Base-by-base conservation (phyloP, 768 basidiomycete species). In the Boletus huronensis region DNA sequence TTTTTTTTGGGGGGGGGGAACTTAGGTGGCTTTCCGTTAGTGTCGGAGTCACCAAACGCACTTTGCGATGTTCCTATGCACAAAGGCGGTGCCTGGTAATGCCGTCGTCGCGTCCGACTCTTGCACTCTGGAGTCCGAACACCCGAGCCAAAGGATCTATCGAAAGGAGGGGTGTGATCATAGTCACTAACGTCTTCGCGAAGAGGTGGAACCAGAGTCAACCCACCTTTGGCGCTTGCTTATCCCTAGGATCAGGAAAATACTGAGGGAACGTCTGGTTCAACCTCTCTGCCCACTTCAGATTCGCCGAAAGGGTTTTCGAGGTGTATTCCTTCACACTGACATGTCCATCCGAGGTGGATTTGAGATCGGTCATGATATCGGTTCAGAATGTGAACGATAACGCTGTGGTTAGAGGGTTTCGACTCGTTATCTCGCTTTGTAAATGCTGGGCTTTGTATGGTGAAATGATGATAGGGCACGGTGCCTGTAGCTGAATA, bases 61-160 rank as follows among this genome's bases (percentile, higher is more conserved):
- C 85, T 94, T 94, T 50, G 91, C 93, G 59, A 95, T 85, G 70
- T 94, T 94, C 44, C 93, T 77, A 70, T 92, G 85, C 28, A 87
- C 84, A 63, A 95, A 94, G 56, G 90, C 82, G 41, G 87, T 86
- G 50, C 92, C 91, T 0, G 93, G 93, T 58, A 78, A 77, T 9
- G 82, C 75, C 34, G 76, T 81, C 34, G 83, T 84, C 53, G 89
- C 74, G 59, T 89, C 85, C 34, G 82, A 82, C 68, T 92, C 91
- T 19, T 90, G 90, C 3, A 93, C 88, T 58, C 93, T 78, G 11
- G 90, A 93, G 69, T 95, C 93, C 35, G 90, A 80, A 69, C 88
- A 90, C 47, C 88, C 87, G 64, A 90, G 81, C 87, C 87, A 90
- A 61, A 88, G 80, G 11, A 85, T 75, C 88, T 89, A 38, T 19